phyloP scores from a whole-genome alignment of 1,139 yeast species.

The Debaryomyces fabryi region DNA sequence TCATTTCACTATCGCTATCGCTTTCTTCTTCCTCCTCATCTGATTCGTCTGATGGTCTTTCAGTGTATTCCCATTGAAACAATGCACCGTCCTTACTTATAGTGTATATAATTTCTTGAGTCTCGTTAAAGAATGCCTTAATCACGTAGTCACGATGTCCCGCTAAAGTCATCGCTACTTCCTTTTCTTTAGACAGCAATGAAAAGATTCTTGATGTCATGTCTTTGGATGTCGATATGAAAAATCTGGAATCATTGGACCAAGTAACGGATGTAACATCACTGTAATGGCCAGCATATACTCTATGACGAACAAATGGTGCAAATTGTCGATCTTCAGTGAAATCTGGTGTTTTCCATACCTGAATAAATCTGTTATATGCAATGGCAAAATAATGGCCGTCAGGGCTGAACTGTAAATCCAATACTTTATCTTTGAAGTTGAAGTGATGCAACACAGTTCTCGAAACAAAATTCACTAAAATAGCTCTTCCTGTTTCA shows the following conservation, averaged over 20 bases:
- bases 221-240: constrained; percentile 86
- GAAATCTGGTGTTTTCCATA: constrained; percentile 89
- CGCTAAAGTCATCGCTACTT: constrained; percentile 82
- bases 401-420: constrained; percentile 83
- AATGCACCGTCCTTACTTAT: constrained; percentile 94
- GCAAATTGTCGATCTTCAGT: constrained; percentile 85
- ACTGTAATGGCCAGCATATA: constrained; percentile 90
- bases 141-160: constrained; percentile 93
- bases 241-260: constrained; percentile 89
- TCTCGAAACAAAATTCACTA: constrained; percentile 81
- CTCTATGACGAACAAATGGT: constrained; percentile 88
- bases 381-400: constrained; percentile 89
- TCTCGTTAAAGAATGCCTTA: constrained; percentile 79
- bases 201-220: constrained; percentile 89
- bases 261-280: constrained; percentile 80
- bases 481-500: constrained; percentile 88
- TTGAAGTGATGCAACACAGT: constrained; percentile 95
- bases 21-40: constrained; percentile 43
- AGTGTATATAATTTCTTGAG: constrained; percentile 89
- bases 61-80: constrained; percentile 85
- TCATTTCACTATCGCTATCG: constrained; percentile 1
- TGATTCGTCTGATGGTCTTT: constrained; percentile 46
- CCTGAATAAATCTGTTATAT: constrained; percentile 78
- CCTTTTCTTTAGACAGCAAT: constrained; percentile 68
- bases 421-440: constrained; percentile 77